These are phyloP conservation scores for Ganoderma multipileum DNA, from an alignment of 1,284 basidiomycete genomes.

Conservation along the genomic window DNA sequence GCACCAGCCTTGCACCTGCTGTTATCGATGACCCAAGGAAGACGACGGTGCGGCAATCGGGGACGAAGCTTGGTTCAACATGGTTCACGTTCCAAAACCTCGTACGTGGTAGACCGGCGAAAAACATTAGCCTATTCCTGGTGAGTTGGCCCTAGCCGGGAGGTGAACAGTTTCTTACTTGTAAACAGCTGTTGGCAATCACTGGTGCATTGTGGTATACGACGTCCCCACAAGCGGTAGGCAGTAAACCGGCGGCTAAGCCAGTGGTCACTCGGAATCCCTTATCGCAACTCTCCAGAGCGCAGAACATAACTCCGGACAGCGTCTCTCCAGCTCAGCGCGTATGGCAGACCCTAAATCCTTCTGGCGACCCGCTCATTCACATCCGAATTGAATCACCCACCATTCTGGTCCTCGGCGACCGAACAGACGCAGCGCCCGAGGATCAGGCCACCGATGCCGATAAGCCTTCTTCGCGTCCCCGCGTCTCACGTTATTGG, in stretches of 20 bases:
- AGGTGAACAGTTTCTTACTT: slow-evolving; percentile 15
- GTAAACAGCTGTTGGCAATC: slow-evolving; percentile 70
- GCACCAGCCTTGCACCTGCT: slow-evolving; percentile 55
- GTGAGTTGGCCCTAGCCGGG: slow-evolving; percentile 45
- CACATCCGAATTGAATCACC: slow-evolving; percentile 85
- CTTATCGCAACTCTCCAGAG: slow-evolving; percentile 42
- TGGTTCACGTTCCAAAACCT: slow-evolving; percentile 53
- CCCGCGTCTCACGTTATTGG: slow-evolving; percentile 53
- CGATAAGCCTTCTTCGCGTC: slow-evolving; percentile 43
- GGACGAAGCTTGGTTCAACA: slow-evolving; percentile 53
- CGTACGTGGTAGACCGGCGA: slow-evolving; percentile 75
- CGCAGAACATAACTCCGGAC: slow-evolving; percentile 33
- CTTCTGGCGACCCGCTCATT: slow-evolving; percentile 70
- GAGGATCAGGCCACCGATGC: slow-evolving; percentile 28
- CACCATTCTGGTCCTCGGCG: slow-evolving; percentile 73
- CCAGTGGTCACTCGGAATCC: slow-evolving; percentile 42
- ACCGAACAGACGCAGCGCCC: slow-evolving; percentile 25
- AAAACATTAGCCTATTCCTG: slow-evolving; percentile 82
- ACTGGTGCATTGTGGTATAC: slow-evolving; percentile 77
- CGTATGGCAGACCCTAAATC: slow-evolving; percentile 87
- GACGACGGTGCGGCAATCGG: slow-evolving; percentile 44
- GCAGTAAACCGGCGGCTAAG: slow-evolving; percentile 40
- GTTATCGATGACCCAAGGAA: slow-evolving; percentile 39
- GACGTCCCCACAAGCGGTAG: slow-evolving; percentile 57
- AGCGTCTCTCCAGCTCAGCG: slow-evolving; percentile 58